Conservation (phyloP, 1,139 yeast species). For the Saccharomycopsis phalli region DNA sequence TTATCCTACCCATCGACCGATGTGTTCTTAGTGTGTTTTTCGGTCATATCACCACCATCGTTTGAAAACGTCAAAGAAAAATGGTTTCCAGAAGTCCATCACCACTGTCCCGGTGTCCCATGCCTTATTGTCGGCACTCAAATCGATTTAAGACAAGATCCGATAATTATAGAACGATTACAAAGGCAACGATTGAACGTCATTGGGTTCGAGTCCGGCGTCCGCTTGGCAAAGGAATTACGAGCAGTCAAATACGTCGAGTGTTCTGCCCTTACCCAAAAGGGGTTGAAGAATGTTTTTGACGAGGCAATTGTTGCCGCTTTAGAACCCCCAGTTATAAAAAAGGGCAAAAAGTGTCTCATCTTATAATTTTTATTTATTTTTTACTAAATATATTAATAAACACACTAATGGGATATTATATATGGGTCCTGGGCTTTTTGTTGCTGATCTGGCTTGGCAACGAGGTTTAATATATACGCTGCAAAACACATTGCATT, state of each 20-base stretch:
- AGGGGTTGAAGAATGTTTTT: conserved; percentile 90
- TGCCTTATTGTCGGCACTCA: conserved; percentile 95
- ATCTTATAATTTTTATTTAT: conserved; percentile 44
- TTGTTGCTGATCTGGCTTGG: no score
- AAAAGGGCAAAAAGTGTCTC: conserved; percentile 57
- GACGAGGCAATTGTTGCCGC: conserved; percentile 98
- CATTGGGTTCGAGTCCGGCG: conserved; percentile 81
- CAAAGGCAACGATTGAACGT: conserved; percentile 87
- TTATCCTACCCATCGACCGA: conserved; percentile 95
- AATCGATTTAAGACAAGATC: conserved; percentile 89
- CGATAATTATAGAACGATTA: conserved; percentile 78
- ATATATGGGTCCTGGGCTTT: no score
- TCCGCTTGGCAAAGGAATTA: conserved; percentile 82
- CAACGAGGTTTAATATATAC: no score
- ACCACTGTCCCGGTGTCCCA: conserved; percentile 97
- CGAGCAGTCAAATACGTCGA: conserved; percentile 95
- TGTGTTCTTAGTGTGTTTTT: conserved; percentile 88
- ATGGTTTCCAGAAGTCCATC: conserved; percentile 98
- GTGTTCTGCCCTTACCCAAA: conserved; percentile 95
- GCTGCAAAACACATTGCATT: no score
- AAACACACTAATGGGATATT: background rate
- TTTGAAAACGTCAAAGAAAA: conserved; percentile 96
- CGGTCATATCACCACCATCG: conserved; percentile 95
- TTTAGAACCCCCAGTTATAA: conserved; percentile 80
- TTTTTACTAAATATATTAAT: background rate